Conservation (phyloP, 1,284 basidiomycete genomes). For the Takashimella koratensis region DNA sequence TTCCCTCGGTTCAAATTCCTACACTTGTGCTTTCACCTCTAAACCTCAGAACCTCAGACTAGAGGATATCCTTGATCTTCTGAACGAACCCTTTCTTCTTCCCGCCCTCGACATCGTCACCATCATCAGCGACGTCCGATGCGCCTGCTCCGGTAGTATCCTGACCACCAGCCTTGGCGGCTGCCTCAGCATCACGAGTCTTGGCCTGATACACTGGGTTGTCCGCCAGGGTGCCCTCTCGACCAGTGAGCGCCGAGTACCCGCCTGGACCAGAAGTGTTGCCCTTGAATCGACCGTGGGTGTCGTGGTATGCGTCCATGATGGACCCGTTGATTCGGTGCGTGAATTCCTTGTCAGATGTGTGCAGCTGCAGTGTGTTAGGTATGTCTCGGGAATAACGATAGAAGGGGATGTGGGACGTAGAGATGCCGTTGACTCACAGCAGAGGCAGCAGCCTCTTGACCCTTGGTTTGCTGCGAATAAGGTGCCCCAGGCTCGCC, state of each 20-base stretch:
- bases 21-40: too few relatives aligned
- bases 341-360: slow-evolving; percentile 33
- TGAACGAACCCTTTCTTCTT: neutral
- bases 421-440: too few relatives aligned
- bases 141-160: neutral
- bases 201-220: slow-evolving; percentile 32
- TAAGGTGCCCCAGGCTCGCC: neutral
- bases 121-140: too few relatives aligned
- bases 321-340: slow-evolving; percentile 14
- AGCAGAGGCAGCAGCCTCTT: neutral
- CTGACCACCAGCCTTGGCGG: slow-evolving; percentile 1
- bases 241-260: slow-evolving; percentile 33
- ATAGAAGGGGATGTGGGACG: too few relatives aligned
- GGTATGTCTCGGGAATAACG: too few relatives aligned
- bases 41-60: too few relatives aligned
- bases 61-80: neutral
- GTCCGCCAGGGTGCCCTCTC: slow-evolving; percentile 26
- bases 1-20: too few relatives aligned
- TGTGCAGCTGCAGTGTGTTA: slow-evolving; percentile 21
- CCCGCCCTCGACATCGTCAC: too few relatives aligned
- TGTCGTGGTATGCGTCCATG: slow-evolving; percentile 29
- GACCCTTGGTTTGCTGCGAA: neutral
- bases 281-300: slow-evolving; percentile 20
- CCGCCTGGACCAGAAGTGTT: slow-evolving; percentile 34
- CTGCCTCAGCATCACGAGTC: neutral